A percentile compares a stretch with the other conserved stretches of the same genome.
phyloP scores from a whole-genome alignment of 306 rosid species.

The Lablab purpureus region DNA sequence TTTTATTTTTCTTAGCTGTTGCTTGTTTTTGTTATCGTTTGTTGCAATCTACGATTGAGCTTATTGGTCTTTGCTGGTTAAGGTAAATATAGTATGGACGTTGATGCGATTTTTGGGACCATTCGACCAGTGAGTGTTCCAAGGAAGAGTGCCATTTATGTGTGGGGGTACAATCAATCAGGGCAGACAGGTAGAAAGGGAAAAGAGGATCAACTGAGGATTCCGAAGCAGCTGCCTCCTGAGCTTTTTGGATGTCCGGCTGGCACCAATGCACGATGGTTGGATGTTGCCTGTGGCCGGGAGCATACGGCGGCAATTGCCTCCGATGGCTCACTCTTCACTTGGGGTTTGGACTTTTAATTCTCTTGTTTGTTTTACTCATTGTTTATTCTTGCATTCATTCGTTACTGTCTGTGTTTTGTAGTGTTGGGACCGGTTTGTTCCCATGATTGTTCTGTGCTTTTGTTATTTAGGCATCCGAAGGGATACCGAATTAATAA shows the following conservation, averaged over 20 bases:
- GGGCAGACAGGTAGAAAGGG: constrained; percentile 93
- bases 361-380: not conserved
- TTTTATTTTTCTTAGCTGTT: constrained; percentile 8
- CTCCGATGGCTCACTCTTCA: constrained; percentile 85
- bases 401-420: constrained; percentile 7
- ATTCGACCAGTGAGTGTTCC: constrained; percentile 54
- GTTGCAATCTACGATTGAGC: constrained; percentile 2
- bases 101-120: constrained; percentile 66
- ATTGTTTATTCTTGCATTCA: constrained; percentile 20
- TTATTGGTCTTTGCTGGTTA: constrained; percentile 24
- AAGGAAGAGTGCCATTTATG: constrained; percentile 87
- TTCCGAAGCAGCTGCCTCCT: constrained; percentile 81
- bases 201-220: constrained; percentile 74
- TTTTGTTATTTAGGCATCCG: not conserved
- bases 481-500: not conserved
- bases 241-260: constrained; percentile 84
- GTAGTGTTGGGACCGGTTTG: not conserved
- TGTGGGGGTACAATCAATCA: constrained; percentile 94
- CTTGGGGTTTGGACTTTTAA: constrained; percentile 74
- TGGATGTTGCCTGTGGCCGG: constrained; percentile 92
- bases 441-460: not conserved
- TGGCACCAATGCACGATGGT: constrained; percentile 77
- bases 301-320: constrained; percentile 95
- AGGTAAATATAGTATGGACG: constrained; percentile 60
- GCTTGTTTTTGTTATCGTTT: not conserved